These are phyloP conservation scores for Barnettozyma populi DNA, from an alignment of 805 yeast genomes.

Conservation along the genomic window DNA sequence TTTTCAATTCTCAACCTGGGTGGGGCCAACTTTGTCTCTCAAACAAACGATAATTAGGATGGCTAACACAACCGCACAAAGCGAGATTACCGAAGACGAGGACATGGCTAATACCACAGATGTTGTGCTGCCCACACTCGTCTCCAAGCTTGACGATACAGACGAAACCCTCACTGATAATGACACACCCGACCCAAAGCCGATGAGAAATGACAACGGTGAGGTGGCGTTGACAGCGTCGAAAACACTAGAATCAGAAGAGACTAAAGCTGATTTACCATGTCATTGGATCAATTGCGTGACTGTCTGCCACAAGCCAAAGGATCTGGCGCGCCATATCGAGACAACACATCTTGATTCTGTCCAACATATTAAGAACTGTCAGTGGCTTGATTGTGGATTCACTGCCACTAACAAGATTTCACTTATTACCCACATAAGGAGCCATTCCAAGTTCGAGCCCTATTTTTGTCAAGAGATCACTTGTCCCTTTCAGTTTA, in stretches of 20 bases:
- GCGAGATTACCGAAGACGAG: constrained; percentile 9
- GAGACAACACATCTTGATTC: background rate
- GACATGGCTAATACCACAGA: background rate
- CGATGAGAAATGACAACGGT: background rate
- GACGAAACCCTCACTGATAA: constrained; percentile 6
- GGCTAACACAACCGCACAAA: background rate
- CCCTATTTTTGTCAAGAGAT: constrained; percentile 63
- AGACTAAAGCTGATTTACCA: background rate
- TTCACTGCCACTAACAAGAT: constrained; percentile 45
- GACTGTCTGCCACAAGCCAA: background rate
- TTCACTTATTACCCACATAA: constrained; percentile 56
- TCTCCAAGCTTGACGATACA: constrained; percentile 3
- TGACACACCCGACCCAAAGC: constrained; percentile 2
- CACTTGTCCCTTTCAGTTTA: constrained; percentile 57
- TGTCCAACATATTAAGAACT: constrained; percentile 17
- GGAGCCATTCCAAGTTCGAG: constrained; percentile 62
- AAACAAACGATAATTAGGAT: background rate
- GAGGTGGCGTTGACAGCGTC: background rate
- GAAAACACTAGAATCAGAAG: background rate
- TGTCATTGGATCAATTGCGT: constrained; percentile 1
- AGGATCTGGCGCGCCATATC: background rate
- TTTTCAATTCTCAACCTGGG: background rate
- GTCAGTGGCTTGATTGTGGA: constrained; percentile 60
- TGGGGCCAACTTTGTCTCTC: background rate
- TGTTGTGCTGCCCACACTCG: background rate